Evolutionary conservation across 2,329 filamentous ascomycete species (phyloP).

Genomic region (Nemania sp.): DNA sequence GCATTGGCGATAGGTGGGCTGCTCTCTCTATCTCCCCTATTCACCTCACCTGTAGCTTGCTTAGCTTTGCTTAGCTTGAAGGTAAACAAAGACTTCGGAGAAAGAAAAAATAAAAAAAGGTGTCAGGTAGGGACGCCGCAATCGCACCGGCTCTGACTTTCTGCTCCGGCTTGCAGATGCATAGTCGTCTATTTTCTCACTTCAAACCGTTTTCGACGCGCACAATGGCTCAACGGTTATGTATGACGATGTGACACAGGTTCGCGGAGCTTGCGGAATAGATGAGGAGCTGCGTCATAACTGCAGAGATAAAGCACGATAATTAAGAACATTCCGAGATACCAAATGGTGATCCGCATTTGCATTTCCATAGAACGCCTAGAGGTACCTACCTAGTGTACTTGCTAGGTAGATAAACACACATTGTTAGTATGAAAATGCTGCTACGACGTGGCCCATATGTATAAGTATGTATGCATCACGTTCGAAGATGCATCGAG

Average conservation of each 20-base stretch:
- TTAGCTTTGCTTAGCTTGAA: too few relatives aligned
- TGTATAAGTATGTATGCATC: background rate
- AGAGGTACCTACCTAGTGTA: slow-evolving; percentile 3
- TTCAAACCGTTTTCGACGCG: slow-evolving; percentile 30
- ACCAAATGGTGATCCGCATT: slow-evolving; percentile 49
- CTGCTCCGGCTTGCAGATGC: slow-evolving; percentile 22
- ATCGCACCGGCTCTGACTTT: slow-evolving; percentile 18
- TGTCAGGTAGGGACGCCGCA: slow-evolving; percentile 26
- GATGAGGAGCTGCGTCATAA: slow-evolving; percentile 45
- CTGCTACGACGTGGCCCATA: background rate
- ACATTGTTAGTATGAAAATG: background rate
- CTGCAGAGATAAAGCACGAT: slow-evolving; percentile 42
- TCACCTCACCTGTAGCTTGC: slow-evolving; percentile 5
- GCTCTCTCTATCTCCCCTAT: background rate
- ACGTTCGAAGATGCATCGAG: background rate
- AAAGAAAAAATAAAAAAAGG: slow-evolving; percentile 8
- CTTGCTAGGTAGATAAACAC: background rate
- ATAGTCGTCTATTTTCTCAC: slow-evolving; percentile 23
- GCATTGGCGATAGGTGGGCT: slow-evolving; percentile 7
- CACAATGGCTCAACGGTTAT: slow-evolving; percentile 29
- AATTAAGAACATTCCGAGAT: slow-evolving; percentile 49
- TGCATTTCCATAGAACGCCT: slow-evolving; percentile 41
- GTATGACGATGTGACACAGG: slow-evolving; percentile 43
- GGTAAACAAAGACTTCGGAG: slow-evolving; percentile 22
- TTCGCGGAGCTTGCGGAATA: slow-evolving; percentile 37